These are phyloP conservation scores for Cryptococcus amylolentus DNA, from an alignment of 1,284 basidiomycete genomes.

Conservation along the genomic window DNA sequence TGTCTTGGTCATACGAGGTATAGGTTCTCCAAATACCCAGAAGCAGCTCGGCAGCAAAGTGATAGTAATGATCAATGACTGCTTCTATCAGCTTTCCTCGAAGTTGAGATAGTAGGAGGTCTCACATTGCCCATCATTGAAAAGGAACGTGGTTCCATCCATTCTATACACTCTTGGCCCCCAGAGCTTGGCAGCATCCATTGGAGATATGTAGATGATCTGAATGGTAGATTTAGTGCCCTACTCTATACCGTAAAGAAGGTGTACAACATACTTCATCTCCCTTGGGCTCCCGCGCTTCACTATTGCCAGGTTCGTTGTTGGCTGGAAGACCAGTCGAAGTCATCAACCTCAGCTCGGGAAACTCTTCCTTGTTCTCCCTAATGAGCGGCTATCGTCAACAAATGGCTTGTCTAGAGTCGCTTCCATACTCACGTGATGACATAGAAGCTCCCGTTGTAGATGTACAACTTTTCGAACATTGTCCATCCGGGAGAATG, in stretches of 20 bases:
- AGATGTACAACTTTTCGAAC: constrained; percentile 59
- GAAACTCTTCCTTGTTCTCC: constrained; percentile 52
- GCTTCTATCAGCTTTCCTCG: constrained; percentile 18
- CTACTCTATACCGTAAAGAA: not conserved
- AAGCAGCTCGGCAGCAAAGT: constrained; percentile 72
- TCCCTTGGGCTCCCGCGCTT: constrained; percentile 61
- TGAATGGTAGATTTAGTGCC: constrained; percentile 2
- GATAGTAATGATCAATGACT: constrained; percentile 74
- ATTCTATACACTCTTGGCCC: constrained; percentile 63
- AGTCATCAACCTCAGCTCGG: constrained; percentile 63
- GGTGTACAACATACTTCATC: constrained; percentile 55
- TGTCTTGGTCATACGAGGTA: constrained; percentile 49
- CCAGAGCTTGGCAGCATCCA: constrained; percentile 63
- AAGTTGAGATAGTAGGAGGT: not conserved
- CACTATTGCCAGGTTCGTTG: constrained; percentile 62
- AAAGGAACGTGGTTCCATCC: constrained; percentile 61
- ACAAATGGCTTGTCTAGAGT: not conserved
- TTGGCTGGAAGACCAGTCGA: constrained; percentile 63
- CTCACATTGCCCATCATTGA: constrained; percentile 50
- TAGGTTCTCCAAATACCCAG: constrained; percentile 70
- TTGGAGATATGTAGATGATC: constrained; percentile 56
- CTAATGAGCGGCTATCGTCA: constrained; percentile 8
- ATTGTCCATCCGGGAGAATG: constrained; percentile 48
- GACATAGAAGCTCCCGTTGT: constrained; percentile 68
- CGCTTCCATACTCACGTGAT: constrained; percentile 51